Evolutionary conservation across 441 rosid species (phyloP).

Genomic region (Populus trichocarpa): DNA sequence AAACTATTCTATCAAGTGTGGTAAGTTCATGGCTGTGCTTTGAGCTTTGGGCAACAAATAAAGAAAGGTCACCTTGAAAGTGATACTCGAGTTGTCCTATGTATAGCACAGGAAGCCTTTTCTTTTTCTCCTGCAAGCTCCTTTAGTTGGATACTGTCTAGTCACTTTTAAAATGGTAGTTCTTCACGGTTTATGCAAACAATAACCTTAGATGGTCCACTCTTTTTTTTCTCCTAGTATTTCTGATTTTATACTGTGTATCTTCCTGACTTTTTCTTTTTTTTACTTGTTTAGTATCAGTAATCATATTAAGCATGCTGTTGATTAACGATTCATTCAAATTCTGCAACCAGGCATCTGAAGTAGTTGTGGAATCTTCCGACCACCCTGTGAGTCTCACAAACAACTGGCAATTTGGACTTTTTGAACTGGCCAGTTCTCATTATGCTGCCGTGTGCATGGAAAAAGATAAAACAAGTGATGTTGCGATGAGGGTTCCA

Average conservation of each 20-base stretch:
- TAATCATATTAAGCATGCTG: neutral
- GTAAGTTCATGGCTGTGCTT: neutral
- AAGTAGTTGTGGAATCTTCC: constrained; percentile 40
- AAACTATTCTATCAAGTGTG: neutral
- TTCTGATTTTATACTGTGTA: neutral
- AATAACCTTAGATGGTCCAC: neutral
- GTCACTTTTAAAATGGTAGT: neutral
- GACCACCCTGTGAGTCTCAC: constrained; percentile 33
- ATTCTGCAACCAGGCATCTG: constrained; percentile 36
- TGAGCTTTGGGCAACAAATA: neutral
- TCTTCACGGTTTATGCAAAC: neutral
- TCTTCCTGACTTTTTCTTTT: neutral
- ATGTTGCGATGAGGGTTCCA: constrained; percentile 36
- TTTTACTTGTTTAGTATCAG: neutral
- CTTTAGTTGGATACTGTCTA: neutral
- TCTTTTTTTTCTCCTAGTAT: neutral
- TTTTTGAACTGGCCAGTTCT: constrained; percentile 63
- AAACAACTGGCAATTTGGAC: constrained; percentile 57
- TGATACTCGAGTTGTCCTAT: neutral
- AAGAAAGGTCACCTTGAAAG: neutral
- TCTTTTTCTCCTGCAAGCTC: neutral
- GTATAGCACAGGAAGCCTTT: neutral
- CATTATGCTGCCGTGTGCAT: constrained; percentile 72
- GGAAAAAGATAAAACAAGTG: constrained; percentile 41
- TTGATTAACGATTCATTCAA: constrained; percentile 2